phyloP scores from a whole-genome alignment of 2,329 filamentous ascomycete species.

The Fusarium sp. region DNA sequence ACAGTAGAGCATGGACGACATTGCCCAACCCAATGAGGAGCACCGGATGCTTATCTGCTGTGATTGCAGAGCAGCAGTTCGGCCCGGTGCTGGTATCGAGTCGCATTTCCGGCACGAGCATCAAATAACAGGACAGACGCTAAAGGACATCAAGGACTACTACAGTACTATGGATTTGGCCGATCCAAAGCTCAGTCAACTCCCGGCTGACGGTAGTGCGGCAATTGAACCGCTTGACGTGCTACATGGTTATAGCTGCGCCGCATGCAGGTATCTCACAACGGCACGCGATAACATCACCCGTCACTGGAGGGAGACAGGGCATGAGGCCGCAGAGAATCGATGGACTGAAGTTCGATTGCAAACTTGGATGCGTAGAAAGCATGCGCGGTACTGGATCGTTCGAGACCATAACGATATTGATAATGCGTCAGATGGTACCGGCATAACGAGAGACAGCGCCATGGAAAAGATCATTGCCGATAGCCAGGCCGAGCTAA shows the following conservation, averaged over 20 bases:
- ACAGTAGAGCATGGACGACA: background rate
- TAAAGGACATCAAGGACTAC: constrained; percentile 14
- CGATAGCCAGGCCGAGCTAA: background rate
- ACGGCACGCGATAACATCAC: constrained; percentile 2
- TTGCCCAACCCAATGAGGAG: background rate
- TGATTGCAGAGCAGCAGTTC: background rate
- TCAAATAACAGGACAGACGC: background rate
- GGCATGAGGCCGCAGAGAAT: background rate
- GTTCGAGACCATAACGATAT: background rate
- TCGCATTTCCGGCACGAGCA: constrained; percentile 7
- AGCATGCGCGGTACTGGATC: background rate
- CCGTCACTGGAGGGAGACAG: background rate
- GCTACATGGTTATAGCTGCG: background rate
- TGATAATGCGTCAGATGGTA: background rate
- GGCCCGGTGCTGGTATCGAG: background rate
- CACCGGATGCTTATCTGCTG: background rate
- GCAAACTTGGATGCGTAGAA: background rate
- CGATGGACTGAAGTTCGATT: constrained; percentile 1
- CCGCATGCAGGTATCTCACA: background rate
- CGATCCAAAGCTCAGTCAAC: background rate
- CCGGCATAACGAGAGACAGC: background rate
- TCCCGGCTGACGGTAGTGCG: background rate
- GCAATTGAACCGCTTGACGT: background rate
- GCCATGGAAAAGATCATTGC: constrained; percentile 2
- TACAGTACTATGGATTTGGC: background rate